phyloP scores from a whole-genome alignment of 2,329 filamentous ascomycete species.

The Alternaria atra region DNA sequence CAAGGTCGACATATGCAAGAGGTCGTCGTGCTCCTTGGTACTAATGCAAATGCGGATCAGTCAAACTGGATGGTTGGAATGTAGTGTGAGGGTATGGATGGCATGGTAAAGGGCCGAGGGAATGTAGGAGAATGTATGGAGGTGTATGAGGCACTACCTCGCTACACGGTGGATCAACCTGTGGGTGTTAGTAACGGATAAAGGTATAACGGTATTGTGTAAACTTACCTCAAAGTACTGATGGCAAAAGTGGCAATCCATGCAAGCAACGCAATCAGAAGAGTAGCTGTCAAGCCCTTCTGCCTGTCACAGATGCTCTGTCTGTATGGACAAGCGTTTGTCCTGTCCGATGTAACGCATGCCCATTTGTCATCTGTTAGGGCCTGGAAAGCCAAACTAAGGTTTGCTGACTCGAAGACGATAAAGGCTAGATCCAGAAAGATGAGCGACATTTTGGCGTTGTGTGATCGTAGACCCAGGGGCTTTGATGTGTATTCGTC shows the following conservation, averaged over 20 bases:
- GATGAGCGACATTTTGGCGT: slow-evolving; percentile 87
- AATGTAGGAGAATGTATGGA: slow-evolving; percentile 6
- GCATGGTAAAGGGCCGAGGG: slow-evolving; percentile 6
- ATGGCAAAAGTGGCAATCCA: slow-evolving; percentile 92
- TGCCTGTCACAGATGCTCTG: slow-evolving; percentile 67
- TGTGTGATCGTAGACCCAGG: slow-evolving; percentile 82
- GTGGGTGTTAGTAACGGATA: slow-evolving; percentile 15
- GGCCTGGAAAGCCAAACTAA: slow-evolving; percentile 87
- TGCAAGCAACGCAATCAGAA: slow-evolving; percentile 83
- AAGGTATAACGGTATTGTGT: background rate
- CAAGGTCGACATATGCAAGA: slow-evolving; percentile 13
- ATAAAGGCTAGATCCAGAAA: slow-evolving; percentile 96
- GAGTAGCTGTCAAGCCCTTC: slow-evolving; percentile 77
- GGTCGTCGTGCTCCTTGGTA: slow-evolving; percentile 4
- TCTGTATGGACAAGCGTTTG: slow-evolving; percentile 38
- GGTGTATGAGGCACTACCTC: slow-evolving; percentile 33
- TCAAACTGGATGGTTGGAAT: slow-evolving; percentile 9
- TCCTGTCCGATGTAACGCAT: slow-evolving; percentile 43
- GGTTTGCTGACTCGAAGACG: slow-evolving; percentile 94
- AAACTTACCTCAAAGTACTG: slow-evolving; percentile 61
- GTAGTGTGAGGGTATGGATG: slow-evolving; percentile 4
- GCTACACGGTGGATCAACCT: slow-evolving; percentile 43
- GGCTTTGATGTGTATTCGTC: slow-evolving; percentile 97
- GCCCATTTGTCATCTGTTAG: slow-evolving; percentile 70
- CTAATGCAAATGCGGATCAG: slow-evolving; percentile 4